These are phyloP conservation scores for Pyricularia pennisetigena DNA, from an alignment of 2,329 filamentous ascomycete genomes.

Conservation along the genomic window DNA sequence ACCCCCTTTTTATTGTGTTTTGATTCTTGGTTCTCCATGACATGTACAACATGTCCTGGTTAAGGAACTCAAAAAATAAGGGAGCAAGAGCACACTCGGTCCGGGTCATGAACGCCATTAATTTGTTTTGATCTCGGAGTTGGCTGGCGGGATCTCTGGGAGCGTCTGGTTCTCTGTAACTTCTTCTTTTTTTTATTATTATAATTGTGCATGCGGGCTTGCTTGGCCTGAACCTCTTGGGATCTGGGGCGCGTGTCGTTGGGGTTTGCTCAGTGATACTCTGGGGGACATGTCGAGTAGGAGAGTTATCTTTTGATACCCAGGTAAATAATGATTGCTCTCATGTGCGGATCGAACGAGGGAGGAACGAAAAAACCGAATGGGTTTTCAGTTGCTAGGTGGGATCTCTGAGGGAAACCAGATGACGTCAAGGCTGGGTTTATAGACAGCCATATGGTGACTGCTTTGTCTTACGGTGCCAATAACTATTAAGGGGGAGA, in stretches of 20 bases:
- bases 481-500: too few species aligned
- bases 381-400: too few species aligned
- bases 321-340: neutral
- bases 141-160: constrained; percentile 2
- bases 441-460: too few species aligned
- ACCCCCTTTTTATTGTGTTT: neutral
- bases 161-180: constrained; percentile 3
- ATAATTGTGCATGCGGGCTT: neutral
- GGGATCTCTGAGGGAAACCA: too few species aligned
- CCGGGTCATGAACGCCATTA: neutral
- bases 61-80: neutral
- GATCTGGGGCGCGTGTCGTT: neutral
- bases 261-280: neutral
- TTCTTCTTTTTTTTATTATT: neutral
- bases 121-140: constrained; percentile 2
- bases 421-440: too few species aligned
- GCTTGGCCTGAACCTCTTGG: neutral
- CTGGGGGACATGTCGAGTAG: neutral
- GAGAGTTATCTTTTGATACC: too few species aligned
- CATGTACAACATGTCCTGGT: neutral
- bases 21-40: constrained; percentile 2
- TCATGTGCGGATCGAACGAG: neutral
- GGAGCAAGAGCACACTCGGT: neutral
- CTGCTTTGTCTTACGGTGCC: too few species aligned
- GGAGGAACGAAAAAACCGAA: neutral